phyloP scores from a whole-genome alignment of 1,139 yeast species.

The Protomyces arabidopsidicola region DNA sequence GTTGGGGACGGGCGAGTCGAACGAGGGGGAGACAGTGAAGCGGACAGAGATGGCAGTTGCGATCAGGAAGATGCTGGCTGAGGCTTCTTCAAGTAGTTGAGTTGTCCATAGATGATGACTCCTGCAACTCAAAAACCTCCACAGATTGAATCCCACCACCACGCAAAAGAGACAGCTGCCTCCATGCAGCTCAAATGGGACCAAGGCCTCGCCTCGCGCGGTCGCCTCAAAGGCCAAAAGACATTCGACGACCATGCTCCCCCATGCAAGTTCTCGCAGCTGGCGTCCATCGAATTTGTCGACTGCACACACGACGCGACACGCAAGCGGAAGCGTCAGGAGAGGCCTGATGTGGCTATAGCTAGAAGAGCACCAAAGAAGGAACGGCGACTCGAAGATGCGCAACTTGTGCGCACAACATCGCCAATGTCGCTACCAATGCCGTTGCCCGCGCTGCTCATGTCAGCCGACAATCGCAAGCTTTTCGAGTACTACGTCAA shows the following conservation, averaged over 20 bases:
- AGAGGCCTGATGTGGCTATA: background rate
- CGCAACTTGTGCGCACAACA: background rate
- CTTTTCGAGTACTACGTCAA: constrained; percentile 23
- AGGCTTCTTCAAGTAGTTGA: no score
- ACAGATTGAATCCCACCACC: background rate
- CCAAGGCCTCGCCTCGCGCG: constrained; percentile 23
- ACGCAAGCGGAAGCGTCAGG: background rate
- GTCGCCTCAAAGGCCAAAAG: constrained; percentile 20
- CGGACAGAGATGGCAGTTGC: constrained; percentile 54
- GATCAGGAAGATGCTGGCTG: constrained; percentile 43
- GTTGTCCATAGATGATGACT: background rate
- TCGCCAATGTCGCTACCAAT: background rate
- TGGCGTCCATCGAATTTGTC: background rate
- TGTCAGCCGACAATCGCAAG: constrained; percentile 6
- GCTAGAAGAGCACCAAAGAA: background rate
- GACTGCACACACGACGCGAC: background rate
- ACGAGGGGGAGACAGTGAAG: constrained; percentile 74
- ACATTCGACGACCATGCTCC: constrained; percentile 1
- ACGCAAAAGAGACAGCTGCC: background rate
- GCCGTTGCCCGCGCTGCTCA: constrained; percentile 11
- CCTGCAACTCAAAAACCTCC: background rate
- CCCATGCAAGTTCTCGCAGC: background rate
- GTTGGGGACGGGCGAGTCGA: constrained; percentile 82
- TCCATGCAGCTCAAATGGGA: constrained; percentile 25
- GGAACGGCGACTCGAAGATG: background rate